Conservation (phyloP, 371 early-diverging fungal species). For the Mortierella sp. region DNA sequence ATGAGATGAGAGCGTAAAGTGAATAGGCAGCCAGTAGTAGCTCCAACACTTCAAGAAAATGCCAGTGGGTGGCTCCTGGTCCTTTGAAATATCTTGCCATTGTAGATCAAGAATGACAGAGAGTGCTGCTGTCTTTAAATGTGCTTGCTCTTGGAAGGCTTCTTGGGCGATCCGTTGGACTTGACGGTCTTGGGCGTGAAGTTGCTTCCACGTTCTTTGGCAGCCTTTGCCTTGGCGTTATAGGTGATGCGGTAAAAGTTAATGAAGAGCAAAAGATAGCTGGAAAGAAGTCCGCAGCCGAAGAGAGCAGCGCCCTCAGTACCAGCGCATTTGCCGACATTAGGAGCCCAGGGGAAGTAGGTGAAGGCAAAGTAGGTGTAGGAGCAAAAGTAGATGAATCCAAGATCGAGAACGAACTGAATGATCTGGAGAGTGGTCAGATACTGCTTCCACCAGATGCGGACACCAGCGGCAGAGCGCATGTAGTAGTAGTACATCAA, state of each 20-base stretch:
- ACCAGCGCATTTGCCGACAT: slow-evolving; percentile 83
- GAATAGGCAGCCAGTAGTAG: too few species aligned
- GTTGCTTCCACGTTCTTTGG: slow-evolving; percentile 45
- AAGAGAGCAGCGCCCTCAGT: slow-evolving; percentile 82
- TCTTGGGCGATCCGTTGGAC: slow-evolving; percentile 16
- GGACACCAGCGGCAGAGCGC: slow-evolving; percentile 84
- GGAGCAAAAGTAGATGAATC: slow-evolving; percentile 81
- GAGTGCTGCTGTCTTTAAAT: slow-evolving; percentile 17
- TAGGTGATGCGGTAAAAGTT: slow-evolving; percentile 91
- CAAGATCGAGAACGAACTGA: slow-evolving; percentile 90
- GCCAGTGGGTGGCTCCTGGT: too few species aligned
- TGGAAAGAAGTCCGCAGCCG: slow-evolving; percentile 83
- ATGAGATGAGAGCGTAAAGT: not conserved
- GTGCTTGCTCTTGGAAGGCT: slow-evolving; percentile 51
- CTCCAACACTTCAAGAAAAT: too few species aligned
- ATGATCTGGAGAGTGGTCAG: slow-evolving; percentile 90
- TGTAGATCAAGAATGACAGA: not conserved
- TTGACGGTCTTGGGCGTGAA: slow-evolving; percentile 32
- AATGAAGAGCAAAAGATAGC: slow-evolving; percentile 89
- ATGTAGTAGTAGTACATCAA: slow-evolving; percentile 95
- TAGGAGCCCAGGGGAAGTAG: slow-evolving; percentile 78
- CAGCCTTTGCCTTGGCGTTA: slow-evolving; percentile 62
- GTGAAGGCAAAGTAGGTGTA: slow-evolving; percentile 83
- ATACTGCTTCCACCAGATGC: slow-evolving; percentile 94
- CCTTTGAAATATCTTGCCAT: too few species aligned